Evolutionary conservation across 345 rosid species (phyloP).

Genomic region (Kernera saxatilis): DNA sequence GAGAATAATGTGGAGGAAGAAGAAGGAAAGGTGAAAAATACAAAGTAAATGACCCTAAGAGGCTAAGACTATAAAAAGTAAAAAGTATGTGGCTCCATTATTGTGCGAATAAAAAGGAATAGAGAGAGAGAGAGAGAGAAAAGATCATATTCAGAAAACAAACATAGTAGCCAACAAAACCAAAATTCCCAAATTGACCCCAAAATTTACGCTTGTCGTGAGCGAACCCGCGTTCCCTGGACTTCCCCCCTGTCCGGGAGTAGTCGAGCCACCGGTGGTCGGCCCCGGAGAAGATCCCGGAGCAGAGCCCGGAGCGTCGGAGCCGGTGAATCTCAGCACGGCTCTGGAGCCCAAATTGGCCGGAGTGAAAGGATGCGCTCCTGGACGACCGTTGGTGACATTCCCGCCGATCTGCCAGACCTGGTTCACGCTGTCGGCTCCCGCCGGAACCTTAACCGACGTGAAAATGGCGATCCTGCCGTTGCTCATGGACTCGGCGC

Average conservation of each 20-base stretch:
- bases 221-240: constrained; percentile 27
- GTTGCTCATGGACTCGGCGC: constrained; percentile 30
- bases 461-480: constrained; percentile 39
- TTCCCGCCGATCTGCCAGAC: constrained; percentile 81
- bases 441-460: constrained; percentile 49
- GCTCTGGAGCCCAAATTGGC: constrained; percentile 30
- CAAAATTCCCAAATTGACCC: constrained; percentile 25
- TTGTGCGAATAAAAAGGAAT: not conserved
- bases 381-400: constrained; percentile 32
- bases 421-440: constrained; percentile 48
- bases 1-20: not conserved
- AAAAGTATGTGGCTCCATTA: constrained; percentile 16
- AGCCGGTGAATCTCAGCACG: constrained; percentile 2
- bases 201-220: not conserved
- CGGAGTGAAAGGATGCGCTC: constrained; percentile 19
- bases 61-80: not conserved
- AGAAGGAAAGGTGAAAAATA: not conserved
- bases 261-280: not conserved
- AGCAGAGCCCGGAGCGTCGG: not conserved
- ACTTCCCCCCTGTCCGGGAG: constrained; percentile 2
- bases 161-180: constrained; percentile 13
- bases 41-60: constrained; percentile 6
- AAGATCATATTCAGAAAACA: not conserved
- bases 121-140: not conserved
- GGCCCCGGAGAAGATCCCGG: not conserved